phyloP scores from a whole-genome alignment of 495 filamentous ascomycete genomes.

The Lophiotrema nucula region DNA sequence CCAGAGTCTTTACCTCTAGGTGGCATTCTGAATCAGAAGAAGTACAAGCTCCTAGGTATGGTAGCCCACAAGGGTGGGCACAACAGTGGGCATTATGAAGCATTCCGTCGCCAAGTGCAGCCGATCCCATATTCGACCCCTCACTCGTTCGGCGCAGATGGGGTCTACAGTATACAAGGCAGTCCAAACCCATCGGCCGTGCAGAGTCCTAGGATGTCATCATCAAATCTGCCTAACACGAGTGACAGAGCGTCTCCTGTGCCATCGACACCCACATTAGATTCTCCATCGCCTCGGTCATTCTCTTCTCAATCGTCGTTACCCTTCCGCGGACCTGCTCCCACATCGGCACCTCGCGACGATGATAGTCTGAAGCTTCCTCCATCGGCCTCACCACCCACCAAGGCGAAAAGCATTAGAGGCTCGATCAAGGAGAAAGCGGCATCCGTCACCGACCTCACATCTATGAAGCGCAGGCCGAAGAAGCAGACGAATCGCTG shows the following conservation, averaged over 20 bases:
- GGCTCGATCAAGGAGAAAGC: slow-evolving; percentile 35
- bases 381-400: background rate
- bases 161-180: slow-evolving; percentile 60
- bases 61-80: slow-evolving; percentile 96
- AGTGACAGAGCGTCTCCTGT: slow-evolving; percentile 18
- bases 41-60: slow-evolving; percentile 81
- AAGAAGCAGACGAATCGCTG: slow-evolving; percentile 66
- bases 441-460: slow-evolving; percentile 29
- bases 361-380: slow-evolving; percentile 27
- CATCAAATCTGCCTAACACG: slow-evolving; percentile 12
- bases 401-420: slow-evolving; percentile 14
- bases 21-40: slow-evolving; percentile 70
- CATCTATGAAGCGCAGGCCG: slow-evolving; percentile 53
- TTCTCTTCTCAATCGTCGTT: slow-evolving; percentile 45
- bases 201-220: slow-evolving; percentile 38
- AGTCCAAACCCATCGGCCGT: slow-evolving; percentile 50
- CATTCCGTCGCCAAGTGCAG: slow-evolving; percentile 80
- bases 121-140: slow-evolving; percentile 75
- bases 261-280: slow-evolving; percentile 29
- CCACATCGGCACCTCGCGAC: slow-evolving; percentile 44
- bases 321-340: slow-evolving; percentile 23
- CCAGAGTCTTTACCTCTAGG: slow-evolving; percentile 81
- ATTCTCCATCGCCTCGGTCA: slow-evolving; percentile 45
- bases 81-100: slow-evolving; percentile 95
- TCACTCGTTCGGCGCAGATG: slow-evolving; percentile 67